Evolutionary conservation across 192 early-diverging fungal genomes (phyloP).

Genomic region (Coemansia sp.): DNA sequence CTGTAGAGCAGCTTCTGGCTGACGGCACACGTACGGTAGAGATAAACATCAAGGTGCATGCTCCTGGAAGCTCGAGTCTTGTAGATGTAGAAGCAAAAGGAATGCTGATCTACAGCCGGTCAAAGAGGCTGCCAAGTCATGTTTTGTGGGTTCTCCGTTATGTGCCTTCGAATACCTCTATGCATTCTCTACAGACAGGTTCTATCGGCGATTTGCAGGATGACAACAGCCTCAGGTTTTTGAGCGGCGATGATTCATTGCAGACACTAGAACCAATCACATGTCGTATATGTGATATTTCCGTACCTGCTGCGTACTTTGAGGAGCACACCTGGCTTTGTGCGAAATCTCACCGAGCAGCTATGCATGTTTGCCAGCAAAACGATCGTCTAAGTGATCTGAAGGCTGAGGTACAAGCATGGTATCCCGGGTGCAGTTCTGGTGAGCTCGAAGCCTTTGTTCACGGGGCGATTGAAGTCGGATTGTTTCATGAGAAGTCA

Average conservation of each 20-base stretch:
- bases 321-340: constrained; percentile 52
- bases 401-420: constrained; percentile 35
- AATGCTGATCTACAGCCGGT: constrained; percentile 38
- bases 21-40: constrained; percentile 47
- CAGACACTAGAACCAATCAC: constrained; percentile 29
- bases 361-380: constrained; percentile 46
- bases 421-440: constrained; percentile 37
- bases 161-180: background rate
- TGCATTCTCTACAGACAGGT: background rate
- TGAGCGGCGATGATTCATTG: no score
- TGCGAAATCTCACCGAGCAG: constrained; percentile 44
- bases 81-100: constrained; percentile 42
- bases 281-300: constrained; percentile 45
- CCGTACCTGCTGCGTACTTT: constrained; percentile 39
- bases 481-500: constrained; percentile 14
- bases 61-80: constrained; percentile 10
- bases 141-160: constrained; percentile 48
- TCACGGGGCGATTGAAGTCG: constrained; percentile 25
- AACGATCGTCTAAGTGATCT: constrained; percentile 42
- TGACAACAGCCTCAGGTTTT: no score
- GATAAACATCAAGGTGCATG: constrained; percentile 21
- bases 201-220: background rate
- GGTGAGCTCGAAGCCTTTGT: constrained; percentile 27
- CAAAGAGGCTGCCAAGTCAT: constrained; percentile 36
- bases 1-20: constrained; percentile 39